Evolutionary conservation across 306 rosid genomes (phyloP).

Genomic region (Begonia loranthoides): DNA sequence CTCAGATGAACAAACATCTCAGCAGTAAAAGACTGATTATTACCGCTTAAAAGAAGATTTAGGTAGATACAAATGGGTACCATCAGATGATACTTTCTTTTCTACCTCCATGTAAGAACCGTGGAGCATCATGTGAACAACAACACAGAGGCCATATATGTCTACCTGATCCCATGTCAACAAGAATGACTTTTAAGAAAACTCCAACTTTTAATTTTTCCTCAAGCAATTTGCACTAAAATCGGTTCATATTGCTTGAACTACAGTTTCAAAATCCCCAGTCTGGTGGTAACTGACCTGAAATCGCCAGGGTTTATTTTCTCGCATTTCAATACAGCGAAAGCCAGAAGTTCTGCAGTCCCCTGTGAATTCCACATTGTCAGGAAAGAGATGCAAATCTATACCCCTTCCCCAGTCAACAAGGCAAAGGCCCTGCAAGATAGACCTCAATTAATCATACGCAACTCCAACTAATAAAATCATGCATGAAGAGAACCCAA

Average conservation of each 20-base stretch:
- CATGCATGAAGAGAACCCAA: slow-evolving; percentile 8
- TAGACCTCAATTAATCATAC: slow-evolving; percentile 9
- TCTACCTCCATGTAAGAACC: slow-evolving; percentile 63
- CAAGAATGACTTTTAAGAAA: neutral
- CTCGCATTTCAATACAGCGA: slow-evolving; percentile 89
- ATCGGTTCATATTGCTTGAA: no score
- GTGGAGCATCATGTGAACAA: slow-evolving; percentile 77
- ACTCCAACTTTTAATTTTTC: slow-evolving; percentile 2
- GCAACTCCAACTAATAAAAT: slow-evolving; percentile 3
- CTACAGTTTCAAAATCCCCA: no score
- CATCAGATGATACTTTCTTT: slow-evolving; percentile 53
- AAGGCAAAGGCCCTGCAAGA: slow-evolving; percentile 81
- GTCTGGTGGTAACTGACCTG: slow-evolving; percentile 38
- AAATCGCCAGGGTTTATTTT: slow-evolving; percentile 64
- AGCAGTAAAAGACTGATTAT: slow-evolving; percentile 3
- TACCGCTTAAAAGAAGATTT: slow-evolving; percentile 68
- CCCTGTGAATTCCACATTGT: slow-evolving; percentile 43
- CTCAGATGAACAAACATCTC: slow-evolving; percentile 10
- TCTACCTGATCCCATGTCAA: slow-evolving; percentile 50
- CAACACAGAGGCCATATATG: slow-evolving; percentile 66
- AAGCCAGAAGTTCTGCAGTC: slow-evolving; percentile 89
- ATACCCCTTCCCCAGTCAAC: slow-evolving; percentile 99
- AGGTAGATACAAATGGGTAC: slow-evolving; percentile 43
- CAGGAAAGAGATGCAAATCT: slow-evolving; percentile 71
- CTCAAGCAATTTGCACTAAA: neutral